These are phyloP conservation scores for Mariannaea sp. DNA, from an alignment of 2,329 filamentous ascomycete genomes.

Conservation along the genomic window DNA sequence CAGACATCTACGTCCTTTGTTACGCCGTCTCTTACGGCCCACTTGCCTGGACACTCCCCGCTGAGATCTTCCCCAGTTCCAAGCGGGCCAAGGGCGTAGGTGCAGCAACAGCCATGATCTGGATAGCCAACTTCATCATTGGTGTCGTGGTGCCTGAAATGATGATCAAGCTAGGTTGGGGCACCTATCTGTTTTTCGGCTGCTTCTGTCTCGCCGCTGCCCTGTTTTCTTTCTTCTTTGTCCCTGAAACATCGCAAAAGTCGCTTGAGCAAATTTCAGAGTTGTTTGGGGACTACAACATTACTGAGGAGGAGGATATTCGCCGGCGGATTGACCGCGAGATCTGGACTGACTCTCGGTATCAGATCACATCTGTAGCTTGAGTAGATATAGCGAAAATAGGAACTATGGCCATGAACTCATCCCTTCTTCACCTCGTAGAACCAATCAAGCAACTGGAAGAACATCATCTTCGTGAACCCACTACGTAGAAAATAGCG, in stretches of 20 bases:
- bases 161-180: slow-evolving; percentile 53
- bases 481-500: too few relatives aligned
- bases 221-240: slow-evolving; percentile 41
- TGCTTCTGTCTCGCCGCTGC: slow-evolving; percentile 54
- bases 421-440: too few relatives aligned
- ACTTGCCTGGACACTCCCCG: slow-evolving; percentile 43
- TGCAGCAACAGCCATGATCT: slow-evolving; percentile 41
- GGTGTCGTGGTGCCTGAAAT: slow-evolving; percentile 60
- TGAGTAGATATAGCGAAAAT: background rate
- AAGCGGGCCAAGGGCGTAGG: slow-evolving; percentile 45
- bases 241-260: slow-evolving; percentile 28
- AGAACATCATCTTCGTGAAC: too few relatives aligned
- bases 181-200: slow-evolving; percentile 59
- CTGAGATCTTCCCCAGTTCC: slow-evolving; percentile 45
- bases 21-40: slow-evolving; percentile 41
- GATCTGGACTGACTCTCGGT: slow-evolving; percentile 14
- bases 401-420: too few relatives aligned
- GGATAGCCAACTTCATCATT: slow-evolving; percentile 45
- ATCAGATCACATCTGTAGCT: background rate
- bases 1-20: slow-evolving; percentile 35
- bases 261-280: slow-evolving; percentile 30
- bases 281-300: slow-evolving; percentile 22
- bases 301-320: slow-evolving; percentile 22
- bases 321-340: slow-evolving; percentile 14
- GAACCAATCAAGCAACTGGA: too few relatives aligned